phyloP scores from a whole-genome alignment of 2,329 filamentous ascomycete genomes.

The Clarireedia hainanense region DNA sequence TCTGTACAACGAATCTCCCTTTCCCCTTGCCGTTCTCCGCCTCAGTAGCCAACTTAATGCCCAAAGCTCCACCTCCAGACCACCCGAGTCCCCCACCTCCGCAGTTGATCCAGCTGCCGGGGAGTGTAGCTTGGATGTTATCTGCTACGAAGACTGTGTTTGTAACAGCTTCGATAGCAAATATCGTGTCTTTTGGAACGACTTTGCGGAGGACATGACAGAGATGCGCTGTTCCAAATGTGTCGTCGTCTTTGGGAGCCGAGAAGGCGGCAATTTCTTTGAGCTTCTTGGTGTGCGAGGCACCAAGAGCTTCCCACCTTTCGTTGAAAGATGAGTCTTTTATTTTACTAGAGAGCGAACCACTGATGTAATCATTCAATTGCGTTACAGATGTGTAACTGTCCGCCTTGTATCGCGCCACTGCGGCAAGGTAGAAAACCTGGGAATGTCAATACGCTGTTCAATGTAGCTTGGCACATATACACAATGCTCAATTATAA shows the following conservation, averaged over 20 bases:
- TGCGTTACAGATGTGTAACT: constrained; percentile 59
- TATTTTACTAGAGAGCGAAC: constrained; percentile 37
- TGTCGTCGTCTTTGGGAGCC: constrained; percentile 52
- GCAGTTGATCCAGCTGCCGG: constrained; percentile 73
- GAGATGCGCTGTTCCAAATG: constrained; percentile 42
- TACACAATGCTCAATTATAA: neutral
- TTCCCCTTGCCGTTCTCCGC: constrained; percentile 39
- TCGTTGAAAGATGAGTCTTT: constrained; percentile 30
- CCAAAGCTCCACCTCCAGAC: constrained; percentile 68
- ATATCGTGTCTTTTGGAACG: constrained; percentile 61
- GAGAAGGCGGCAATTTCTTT: constrained; percentile 49
- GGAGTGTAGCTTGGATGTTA: constrained; percentile 58
- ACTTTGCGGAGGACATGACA: constrained; percentile 42
- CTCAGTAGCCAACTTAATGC: constrained; percentile 63
- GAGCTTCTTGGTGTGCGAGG: constrained; percentile 51
- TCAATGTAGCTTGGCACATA: constrained; percentile 7
- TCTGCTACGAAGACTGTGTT: constrained; percentile 60
- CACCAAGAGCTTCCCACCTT: constrained; percentile 47
- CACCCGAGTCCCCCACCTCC: constrained; percentile 74
- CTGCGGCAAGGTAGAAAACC: constrained; percentile 60
- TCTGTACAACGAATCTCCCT: constrained; percentile 53
- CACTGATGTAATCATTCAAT: constrained; percentile 53
- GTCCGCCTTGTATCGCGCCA: constrained; percentile 60
- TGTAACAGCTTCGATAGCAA: constrained; percentile 71
- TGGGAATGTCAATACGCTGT: neutral